Percentiles rank a stretch among this genome's conserved stretches.
Conservation (phyloP, 164 flowering plant species). For the Berberis vulgaris region DNA sequence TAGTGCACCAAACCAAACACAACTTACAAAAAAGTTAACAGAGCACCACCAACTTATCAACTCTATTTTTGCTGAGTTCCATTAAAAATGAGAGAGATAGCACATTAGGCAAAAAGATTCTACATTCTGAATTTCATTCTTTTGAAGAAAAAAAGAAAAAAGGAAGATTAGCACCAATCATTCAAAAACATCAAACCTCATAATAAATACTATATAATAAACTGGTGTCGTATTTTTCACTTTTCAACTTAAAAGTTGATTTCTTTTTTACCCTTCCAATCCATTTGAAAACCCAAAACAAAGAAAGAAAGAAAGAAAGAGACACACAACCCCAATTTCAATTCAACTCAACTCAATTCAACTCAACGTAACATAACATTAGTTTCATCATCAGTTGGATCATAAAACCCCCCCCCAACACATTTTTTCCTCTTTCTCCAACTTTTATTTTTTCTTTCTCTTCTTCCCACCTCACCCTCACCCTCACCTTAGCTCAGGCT, state of each 20-base stretch:
- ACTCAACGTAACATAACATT: neutral
- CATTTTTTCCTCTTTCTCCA: neutral
- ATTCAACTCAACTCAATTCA: neutral
- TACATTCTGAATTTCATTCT: neutral
- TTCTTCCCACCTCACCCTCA: neutral
- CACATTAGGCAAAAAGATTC: neutral
- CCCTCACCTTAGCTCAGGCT: neutral
- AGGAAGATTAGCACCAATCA: too few relatives aligned
- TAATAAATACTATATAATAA: too few relatives aligned
- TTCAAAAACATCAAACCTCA: too few relatives aligned
- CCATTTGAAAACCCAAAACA: slow-evolving; percentile 26
- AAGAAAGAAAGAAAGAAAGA: slow-evolving; percentile 9
- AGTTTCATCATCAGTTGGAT: neutral
- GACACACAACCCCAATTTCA: neutral
- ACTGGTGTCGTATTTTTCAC: too few relatives aligned
- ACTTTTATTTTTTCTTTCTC: neutral
- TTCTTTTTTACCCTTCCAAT: slow-evolving; percentile 24
- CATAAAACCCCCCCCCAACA: neutral
- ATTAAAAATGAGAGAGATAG: too few relatives aligned
- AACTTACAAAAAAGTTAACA: too few relatives aligned
- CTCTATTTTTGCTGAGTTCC: too few relatives aligned
- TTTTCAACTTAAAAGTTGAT: neutral
- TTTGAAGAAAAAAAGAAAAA: neutral
- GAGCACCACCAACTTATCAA: too few relatives aligned
- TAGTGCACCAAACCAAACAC: too few relatives aligned